Evolutionary conservation across 495 filamentous ascomycete genomes (phyloP).

Genomic region (Extremus antarcticus): DNA sequence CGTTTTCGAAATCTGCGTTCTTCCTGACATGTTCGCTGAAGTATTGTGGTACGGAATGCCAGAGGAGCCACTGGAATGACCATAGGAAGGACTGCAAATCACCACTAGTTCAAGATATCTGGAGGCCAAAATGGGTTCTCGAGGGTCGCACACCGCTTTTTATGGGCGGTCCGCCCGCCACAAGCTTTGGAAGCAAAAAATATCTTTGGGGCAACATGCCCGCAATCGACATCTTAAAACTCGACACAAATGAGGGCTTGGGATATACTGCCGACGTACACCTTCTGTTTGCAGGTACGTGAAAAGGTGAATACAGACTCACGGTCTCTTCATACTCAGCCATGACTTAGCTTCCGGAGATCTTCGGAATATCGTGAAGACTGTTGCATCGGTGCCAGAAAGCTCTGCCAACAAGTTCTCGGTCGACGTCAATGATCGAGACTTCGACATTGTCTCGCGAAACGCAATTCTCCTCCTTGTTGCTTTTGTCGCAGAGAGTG

Average conservation of each 20-base stretch:
- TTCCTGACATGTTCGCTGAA: too few relatives aligned
- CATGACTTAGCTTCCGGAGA: constrained; percentile 36
- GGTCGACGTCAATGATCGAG: constrained; percentile 36
- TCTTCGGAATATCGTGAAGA: constrained; percentile 35
- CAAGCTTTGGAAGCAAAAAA: constrained; percentile 19
- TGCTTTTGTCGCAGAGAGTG: constrained; percentile 18
- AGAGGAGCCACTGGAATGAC: too few relatives aligned
- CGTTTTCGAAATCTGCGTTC: too few relatives aligned
- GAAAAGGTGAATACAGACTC: background rate
- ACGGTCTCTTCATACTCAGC: background rate
- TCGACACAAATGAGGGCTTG: constrained; percentile 35
- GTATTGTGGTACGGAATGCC: too few relatives aligned
- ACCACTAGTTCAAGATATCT: too few relatives aligned
- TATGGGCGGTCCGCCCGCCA: constrained; percentile 4
- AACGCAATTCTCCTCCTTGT: constrained; percentile 39
- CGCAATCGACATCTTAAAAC: constrained; percentile 36
- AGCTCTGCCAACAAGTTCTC: constrained; percentile 19
- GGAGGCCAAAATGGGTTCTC: constrained; percentile 24
- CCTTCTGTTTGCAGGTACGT: constrained; percentile 36
- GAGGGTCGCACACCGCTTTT: constrained; percentile 24
- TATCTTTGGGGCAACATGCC: constrained; percentile 37
- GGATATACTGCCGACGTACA: constrained; percentile 24
- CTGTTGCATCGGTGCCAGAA: constrained; percentile 30
- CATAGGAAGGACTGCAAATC: too few relatives aligned
- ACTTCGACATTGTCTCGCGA: constrained; percentile 34